Evolutionary conservation across 345 rosid species (phyloP).

Genomic region (Punica granatum): DNA sequence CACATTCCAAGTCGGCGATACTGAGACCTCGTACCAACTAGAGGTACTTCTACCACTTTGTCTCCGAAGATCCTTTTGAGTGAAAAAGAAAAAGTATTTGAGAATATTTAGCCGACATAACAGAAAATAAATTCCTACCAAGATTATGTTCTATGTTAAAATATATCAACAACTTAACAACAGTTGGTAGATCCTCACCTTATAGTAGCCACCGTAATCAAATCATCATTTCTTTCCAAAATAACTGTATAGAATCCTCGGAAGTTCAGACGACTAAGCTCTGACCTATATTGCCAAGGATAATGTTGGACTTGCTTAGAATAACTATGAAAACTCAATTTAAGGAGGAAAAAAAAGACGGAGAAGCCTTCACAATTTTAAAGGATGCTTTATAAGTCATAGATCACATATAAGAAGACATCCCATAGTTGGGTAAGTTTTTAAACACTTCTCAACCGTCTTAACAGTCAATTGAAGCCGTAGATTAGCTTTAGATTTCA

Average conservation of each 20-base stretch:
- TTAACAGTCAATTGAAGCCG: no score
- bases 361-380: background rate
- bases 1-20: conserved; percentile 48
- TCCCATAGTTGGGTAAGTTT: no score
- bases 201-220: conserved; percentile 48
- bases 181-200: conserved; percentile 20
- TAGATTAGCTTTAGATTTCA: no score
- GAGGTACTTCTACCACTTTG: conserved; percentile 47
- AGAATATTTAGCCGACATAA: background rate
- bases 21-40: conserved; percentile 36
- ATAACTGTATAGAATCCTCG: no score
- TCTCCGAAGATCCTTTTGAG: conserved; percentile 43
- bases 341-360: background rate
- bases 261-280: conserved; percentile 36
- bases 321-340: background rate
- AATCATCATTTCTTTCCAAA: conserved; percentile 43
- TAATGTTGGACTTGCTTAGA: background rate
- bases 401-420: no score
- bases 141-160: background rate
- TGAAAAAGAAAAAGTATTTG: background rate
- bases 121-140: background rate
- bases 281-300: conserved; percentile 14
- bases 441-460: no score
- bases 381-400: no score
- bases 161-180: background rate